Evolutionary conservation across 2,329 filamentous ascomycete genomes (phyloP).

Genomic region (Aspergillus vadensis): DNA sequence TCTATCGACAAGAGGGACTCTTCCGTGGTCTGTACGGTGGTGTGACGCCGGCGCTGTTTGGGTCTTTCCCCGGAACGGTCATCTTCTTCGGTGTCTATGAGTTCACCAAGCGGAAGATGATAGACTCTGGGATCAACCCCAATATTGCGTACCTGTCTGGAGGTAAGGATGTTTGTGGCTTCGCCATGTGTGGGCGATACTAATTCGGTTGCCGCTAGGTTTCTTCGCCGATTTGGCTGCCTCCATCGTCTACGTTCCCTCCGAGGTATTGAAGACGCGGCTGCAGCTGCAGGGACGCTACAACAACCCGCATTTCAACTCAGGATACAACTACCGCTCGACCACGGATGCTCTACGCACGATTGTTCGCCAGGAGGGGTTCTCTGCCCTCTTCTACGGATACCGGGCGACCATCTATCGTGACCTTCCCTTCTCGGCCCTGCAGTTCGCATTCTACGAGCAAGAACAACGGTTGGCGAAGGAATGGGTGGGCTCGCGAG

Average conservation of each 20-base stretch:
- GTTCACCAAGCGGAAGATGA: conserved; percentile 84
- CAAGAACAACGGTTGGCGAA: conserved; percentile 84
- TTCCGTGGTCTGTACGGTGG: conserved; percentile 85
- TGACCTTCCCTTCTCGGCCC: conserved; percentile 90
- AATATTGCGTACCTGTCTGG: conserved; percentile 83
- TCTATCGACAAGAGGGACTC: conserved; percentile 88
- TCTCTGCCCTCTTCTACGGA: conserved; percentile 87
- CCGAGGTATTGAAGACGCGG: conserved; percentile 96
- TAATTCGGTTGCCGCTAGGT: conserved; percentile 53
- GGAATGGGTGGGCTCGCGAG: conserved; percentile 72
- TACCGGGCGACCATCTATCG: conserved; percentile 95
- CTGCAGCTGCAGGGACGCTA: conserved; percentile 91
- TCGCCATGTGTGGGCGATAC: background rate
- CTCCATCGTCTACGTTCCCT: conserved; percentile 91
- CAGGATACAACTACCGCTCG: conserved; percentile 92
- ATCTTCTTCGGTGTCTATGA: conserved; percentile 97
- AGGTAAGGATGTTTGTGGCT: conserved; percentile 56
- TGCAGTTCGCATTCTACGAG: conserved; percentile 98
- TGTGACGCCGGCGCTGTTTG: conserved; percentile 86
- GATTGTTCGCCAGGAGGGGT: conserved; percentile 79
- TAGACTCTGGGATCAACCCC: conserved; percentile 80
- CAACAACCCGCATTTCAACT: conserved; percentile 91
- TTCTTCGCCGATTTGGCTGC: conserved; percentile 90
- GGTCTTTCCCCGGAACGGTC: conserved; percentile 90
- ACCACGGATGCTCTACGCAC: conserved; percentile 82